Evolutionary conservation across 108 stramenopile species (phyloP).

Genomic region (Skeletonema marinoi): DNA sequence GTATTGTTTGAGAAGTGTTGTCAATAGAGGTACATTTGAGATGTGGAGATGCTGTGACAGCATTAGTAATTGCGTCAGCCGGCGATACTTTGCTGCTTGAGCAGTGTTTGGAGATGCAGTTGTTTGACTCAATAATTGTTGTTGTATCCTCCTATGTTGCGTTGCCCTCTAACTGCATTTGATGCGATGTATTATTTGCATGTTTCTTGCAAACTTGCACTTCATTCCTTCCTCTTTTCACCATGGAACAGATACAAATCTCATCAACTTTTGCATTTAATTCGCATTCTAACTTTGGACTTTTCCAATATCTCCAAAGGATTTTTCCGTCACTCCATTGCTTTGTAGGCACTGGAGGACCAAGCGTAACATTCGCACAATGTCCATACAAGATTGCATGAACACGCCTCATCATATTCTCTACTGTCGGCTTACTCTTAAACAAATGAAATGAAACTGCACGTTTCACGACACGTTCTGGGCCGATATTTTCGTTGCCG

Average conservation of each 20-base stretch:
- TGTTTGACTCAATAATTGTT: too few species aligned
- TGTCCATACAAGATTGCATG: constrained; percentile 36
- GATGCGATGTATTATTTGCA: too few species aligned
- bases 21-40: too few species aligned
- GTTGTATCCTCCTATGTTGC: too few species aligned
- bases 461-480: background rate
- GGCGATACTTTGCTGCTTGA: too few species aligned
- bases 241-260: background rate
- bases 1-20: too few species aligned
- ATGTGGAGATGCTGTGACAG: too few species aligned
- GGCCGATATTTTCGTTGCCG: background rate
- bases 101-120: too few species aligned
- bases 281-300: background rate
- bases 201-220: too few species aligned
- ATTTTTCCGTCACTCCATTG: background rate
- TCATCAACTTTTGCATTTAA: background rate
- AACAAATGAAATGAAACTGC: constrained; percentile 6
- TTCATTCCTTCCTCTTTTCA: too few species aligned
- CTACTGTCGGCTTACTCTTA: background rate
- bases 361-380: constrained; percentile 15
- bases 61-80: too few species aligned
- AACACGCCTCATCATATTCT: constrained; percentile 24
- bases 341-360: background rate
- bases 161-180: too few species aligned
- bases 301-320: background rate